Evolutionary conservation across 768 basidiomycete genomes (phyloP), one percentile per base, ranked within the genome.

Genomic region (Boletus huronensis): DNA sequence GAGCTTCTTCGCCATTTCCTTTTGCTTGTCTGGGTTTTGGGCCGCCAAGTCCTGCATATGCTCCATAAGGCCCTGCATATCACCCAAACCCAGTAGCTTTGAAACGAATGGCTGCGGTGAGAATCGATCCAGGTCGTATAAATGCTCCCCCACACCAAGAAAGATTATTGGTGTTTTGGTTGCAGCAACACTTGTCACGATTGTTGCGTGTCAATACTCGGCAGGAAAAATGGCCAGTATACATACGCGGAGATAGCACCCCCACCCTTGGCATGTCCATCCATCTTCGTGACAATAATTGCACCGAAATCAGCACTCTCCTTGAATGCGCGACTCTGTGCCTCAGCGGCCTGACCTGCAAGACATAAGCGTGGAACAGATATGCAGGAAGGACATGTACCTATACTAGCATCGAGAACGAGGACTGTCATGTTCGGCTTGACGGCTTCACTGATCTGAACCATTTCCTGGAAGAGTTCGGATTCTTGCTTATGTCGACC

Each of bases 231-330:
- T 29, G 21, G 35, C 2, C 2, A 5, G 29, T 34, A 39, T 21
- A 79, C 93, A 55, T 74, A 98, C 96, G 96, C 96, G 42, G 97
- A 99, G 56, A 99, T 98, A 29, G 97, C 97, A 23, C 97, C 97
- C 70, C 97, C 97, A 52, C 97, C 97, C 70, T 97, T 98, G 1
- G 97, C 97, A 64, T 99, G 97, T 5, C 97, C 97, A 63, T 99
- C 97, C 86, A 99, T 93, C 75, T 99, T 99, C 11, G 97, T 99
- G 16, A 99, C 97, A 55, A 99, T 97, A 60, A 99, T 99, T 2
- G 96, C 97, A 53, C 96, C 97, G 68, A 99, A 99, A 68, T 97
- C 85, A 21, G 94, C 91, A 56, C 89, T 93, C 58, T 98, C 96
- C 73, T 99, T 99, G 80, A 99, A 99, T 1, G 97, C 97, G 39